Base-by-base conservation (phyloP, 2,329 filamentous ascomycete genomes). In the Pyrenophora seminiperda region DNA sequence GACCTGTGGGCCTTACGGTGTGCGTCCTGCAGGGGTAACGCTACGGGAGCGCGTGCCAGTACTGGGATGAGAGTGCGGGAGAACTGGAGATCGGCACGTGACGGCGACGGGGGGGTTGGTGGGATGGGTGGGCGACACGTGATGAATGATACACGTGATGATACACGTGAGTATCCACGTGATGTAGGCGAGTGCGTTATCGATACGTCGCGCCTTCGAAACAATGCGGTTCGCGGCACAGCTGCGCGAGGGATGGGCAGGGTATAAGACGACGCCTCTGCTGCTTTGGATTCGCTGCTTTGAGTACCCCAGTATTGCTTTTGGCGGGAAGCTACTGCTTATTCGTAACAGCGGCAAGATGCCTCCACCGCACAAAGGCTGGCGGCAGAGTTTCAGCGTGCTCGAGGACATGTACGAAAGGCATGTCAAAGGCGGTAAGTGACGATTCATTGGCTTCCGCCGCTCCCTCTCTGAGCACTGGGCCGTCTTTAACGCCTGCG, bases 351-450 rank as follows among this genome's bases (percentile, higher is more conserved):
- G 29, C 29, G 47, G 33, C 32, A 58, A 46, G 44, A 73, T 74
- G 71, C 63, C 67, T 47, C 63, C 71, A 55, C 73, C 72, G 50
- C 62, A 60, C 51, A 63, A 57, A 45, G 59, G 56, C 53, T 67
- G 72, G 57, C 62, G 60, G 37, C 57, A 68, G 46, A 55, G 66
- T 62, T 62, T 74, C 63, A 70, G 59, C 57, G 55, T 59, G 14
- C 55, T 68, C 38, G 53, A 52, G 39, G 57, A 61, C 32, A 44
- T 72, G 59, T 69, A 66, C 58, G 57, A 64, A 54, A 55, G 63
- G 49, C 60, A 67, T 54, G 46, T 68, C 63, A 68, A 73, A 67
- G 64, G 68, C 62, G 65, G 73, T 73, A 67, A 65, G 72, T 71
- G 46, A 34, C 50, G 32, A 61, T 67, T 57, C 60, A 69, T 71